Base-by-base conservation (phyloP, 2,329 filamentous ascomycete species). In the Ophiostoma piceae region DNA sequence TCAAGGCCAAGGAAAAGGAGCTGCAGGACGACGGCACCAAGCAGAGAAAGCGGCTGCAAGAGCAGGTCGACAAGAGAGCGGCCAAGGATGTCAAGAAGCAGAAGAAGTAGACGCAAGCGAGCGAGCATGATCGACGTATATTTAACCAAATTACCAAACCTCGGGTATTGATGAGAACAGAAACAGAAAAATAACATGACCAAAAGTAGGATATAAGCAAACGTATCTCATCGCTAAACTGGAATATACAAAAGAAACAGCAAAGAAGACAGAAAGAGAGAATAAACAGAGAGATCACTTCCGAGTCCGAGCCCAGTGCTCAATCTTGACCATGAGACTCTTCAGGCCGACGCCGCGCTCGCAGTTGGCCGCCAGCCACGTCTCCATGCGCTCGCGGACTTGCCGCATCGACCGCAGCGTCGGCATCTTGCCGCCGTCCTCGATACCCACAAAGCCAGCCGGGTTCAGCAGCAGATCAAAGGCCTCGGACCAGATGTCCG, bases 401-500 rank as follows among this genome's bases (percentile, higher is more conserved):
- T 77, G 78, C 74, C 83, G 85, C 87, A 97, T 87, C 0, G 90
- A 87, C 76, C 83, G 87, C 71, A 91, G 78, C 4, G 94, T 85
- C 0, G 94, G 94, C 84, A 97, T 84, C 74, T 80, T 85, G n/a
- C 78, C 79, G 0, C 83, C 87, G 37, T 88, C 88, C 51, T 89
- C 88, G 22, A 12, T 68, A 0, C 68, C 93, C 0, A 77, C 79
- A 79, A 89, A 88, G 71, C 83, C 84, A 2, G 85, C 84, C 0
- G 94, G 94, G 78, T 99, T 99, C 62, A 99, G 82, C 73, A 98
- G 80, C 71, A 98, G 75, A 73, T 94, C 90, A 78, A 99, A 96
- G 66, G 90, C 88, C 71, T 91, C 88, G 1, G 77, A 80, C 95
- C 95, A 99, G 64, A 98, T 87, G 67, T 97, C 93, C 67, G 89